Base-by-base conservation (phyloP, 148 eudicot genomes). In the Diospyros lotus region DNA sequence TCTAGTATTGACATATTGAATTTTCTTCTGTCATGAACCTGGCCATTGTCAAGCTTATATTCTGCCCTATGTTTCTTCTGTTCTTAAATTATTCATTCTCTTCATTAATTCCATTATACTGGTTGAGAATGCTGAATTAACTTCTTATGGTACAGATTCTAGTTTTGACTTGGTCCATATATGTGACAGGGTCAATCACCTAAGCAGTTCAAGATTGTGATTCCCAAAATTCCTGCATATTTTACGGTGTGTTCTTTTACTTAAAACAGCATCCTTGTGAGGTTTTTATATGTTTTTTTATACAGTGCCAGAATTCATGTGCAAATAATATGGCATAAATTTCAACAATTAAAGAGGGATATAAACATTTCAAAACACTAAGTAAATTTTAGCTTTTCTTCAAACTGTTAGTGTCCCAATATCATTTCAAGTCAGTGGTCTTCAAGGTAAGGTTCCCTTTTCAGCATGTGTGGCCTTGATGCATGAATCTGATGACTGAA, bases 181-280 rank as follows among this genome's bases (percentile, higher is more conserved):
- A 52, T 59, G 68, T 62, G 39, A 53, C 55, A 94, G 98, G 93
- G 86, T 76, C 86, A 85, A 74, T 75, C 89, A 80, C 87, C 97
- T 55, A 88, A 77, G 80, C 98, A 94, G 71, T 94, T 94, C 95
- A 90, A 87, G 84, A 92, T 94, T 76, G 78, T 67, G 74, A 94
- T 94, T 79, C 98, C 97, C 46, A 94, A 85, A 85, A 92, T 94
- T 77, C 97, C 97, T 64, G 96, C 98, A 72, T 94, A 94, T 87
- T 94, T 94, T 81, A 92, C 98, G 81, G 98, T 94, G 83, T 61
- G 86, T 71, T 71, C 64, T 41, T 74, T 41, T 71, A 9, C 13
- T 5, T 50, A 44, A 72, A 72, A 12, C 5, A n/a, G 64, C 64
- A 11, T 43, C 42, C 41, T 72, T 38, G 28, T 48, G 44, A 48